Evolutionary conservation across 202 grass and related monocot species (phyloP).

Genomic region (Setaria italica): DNA sequence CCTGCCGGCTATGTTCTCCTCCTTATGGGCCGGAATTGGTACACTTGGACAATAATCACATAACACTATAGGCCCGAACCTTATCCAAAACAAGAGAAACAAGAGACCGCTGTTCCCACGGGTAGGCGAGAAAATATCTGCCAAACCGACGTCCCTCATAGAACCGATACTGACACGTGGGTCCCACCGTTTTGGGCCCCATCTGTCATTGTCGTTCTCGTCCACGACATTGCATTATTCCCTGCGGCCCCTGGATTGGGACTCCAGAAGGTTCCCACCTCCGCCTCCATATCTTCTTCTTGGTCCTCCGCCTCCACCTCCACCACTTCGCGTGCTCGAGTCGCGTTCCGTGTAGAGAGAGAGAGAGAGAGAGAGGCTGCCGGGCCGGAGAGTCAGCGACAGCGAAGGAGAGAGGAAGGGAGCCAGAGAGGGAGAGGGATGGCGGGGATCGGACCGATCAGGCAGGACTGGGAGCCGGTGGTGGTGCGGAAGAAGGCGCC

Average conservation of each 20-base stretch:
- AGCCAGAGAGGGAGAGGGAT: slow-evolving; percentile 44
- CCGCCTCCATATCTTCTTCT: slow-evolving; percentile 24
- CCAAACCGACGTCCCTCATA: neutral
- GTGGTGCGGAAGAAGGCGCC: slow-evolving; percentile 95
- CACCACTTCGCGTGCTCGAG: neutral
- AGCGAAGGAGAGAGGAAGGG: neutral
- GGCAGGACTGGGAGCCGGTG: slow-evolving; percentile 98
- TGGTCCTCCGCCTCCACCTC: neutral
- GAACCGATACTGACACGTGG: neutral
- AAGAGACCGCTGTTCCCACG: neutral
- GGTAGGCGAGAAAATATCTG: neutral
- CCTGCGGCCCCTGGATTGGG: neutral
- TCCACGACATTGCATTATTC: neutral
- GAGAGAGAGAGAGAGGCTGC: neutral
- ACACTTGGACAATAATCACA: too few relatives aligned
- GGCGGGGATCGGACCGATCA: slow-evolving; percentile 83
- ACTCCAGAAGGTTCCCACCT: slow-evolving; percentile 39
- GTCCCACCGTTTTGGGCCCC: neutral
- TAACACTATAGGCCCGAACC: neutral
- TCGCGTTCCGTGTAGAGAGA: neutral
- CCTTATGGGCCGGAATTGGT: too few relatives aligned
- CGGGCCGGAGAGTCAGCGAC: neutral
- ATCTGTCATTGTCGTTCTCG: neutral
- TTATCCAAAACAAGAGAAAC: slow-evolving; percentile 5
- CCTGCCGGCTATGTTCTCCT: too few relatives aligned